These are phyloP conservation scores for Ascocoryne sarcoides DNA, from an alignment of 2,329 filamentous ascomycete genomes.

Conservation along the genomic window DNA sequence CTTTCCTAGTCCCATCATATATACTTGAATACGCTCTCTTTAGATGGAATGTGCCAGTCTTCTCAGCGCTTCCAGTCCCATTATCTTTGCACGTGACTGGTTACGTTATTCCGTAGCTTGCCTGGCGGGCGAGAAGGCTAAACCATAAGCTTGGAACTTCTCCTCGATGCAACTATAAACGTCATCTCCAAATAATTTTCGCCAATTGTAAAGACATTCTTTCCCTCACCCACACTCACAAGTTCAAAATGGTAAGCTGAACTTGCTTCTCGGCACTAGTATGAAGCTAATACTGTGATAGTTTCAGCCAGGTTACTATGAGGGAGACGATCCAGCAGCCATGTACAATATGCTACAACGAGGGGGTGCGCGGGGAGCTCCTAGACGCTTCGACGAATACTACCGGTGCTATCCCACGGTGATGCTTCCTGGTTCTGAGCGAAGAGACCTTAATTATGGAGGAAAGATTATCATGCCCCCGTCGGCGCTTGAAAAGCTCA, in stretches of 20 bases:
- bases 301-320: constrained; percentile 22
- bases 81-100: no score
- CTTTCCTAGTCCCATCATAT: no score
- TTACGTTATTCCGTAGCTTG: no score
- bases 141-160: no score
- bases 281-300: constrained; percentile 12
- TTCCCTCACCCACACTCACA: no score
- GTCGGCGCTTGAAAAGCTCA: constrained; percentile 93
- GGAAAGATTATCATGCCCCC: constrained; percentile 98
- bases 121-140: no score
- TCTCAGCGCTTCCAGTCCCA: no score
- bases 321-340: constrained; percentile 22
- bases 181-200: no score
- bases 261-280: not conserved
- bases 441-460: constrained; percentile 86
- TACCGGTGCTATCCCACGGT: constrained; percentile 93
- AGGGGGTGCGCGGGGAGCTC: constrained; percentile 15
- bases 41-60: no score
- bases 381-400: constrained; percentile 92
- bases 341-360: constrained; percentile 27
- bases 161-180: no score
- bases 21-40: no score
- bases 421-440: constrained; percentile 86
- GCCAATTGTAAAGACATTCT: no score
- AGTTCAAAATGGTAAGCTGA: constrained; percentile 16